Conservation (phyloP, 2,329 filamentous ascomycete species). For the Xylariales sp. region DNA sequence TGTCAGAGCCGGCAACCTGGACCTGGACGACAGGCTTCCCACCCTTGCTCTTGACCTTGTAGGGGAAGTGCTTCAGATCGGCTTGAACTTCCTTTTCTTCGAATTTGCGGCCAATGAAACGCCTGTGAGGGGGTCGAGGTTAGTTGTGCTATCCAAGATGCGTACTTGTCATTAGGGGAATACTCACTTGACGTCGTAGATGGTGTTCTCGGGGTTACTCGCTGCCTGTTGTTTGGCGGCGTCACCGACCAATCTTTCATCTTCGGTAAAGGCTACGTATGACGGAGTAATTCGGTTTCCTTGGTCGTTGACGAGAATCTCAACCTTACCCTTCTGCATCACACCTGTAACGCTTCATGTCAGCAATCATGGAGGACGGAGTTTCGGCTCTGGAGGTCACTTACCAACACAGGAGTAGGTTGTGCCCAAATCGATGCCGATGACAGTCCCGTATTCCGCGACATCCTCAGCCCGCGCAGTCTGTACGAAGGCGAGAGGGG, state of each 20-base stretch:
- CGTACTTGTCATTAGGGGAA: conserved; percentile 16
- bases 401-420: conserved; percentile 86
- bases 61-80: conserved; percentile 98
- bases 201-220: conserved; percentile 69
- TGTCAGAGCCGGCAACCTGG: conserved; percentile 58
- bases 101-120: conserved; percentile 81
- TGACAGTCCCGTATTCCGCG: conserved; percentile 80
- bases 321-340: conserved; percentile 92
- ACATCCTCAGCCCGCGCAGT: conserved; percentile 68
- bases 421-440: conserved; percentile 91
- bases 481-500: conserved; percentile 80
- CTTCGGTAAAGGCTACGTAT: conserved; percentile 94
- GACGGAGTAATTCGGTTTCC: conserved; percentile 95
- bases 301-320: conserved; percentile 95
- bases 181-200: conserved; percentile 80
- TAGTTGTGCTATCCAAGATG: conserved; percentile 26
- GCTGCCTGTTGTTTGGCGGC: conserved; percentile 95
- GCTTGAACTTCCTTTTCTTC: conserved; percentile 80
- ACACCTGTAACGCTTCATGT: too few species aligned
- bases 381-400: too few species aligned
- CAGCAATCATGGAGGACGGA: too few species aligned
- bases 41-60: conserved; percentile 84
- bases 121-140: conserved; percentile 44
- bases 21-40: conserved; percentile 85
- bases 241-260: conserved; percentile 95